Conservation (phyloP, 1,284 basidiomycete species). For the Mycena citricolor region DNA sequence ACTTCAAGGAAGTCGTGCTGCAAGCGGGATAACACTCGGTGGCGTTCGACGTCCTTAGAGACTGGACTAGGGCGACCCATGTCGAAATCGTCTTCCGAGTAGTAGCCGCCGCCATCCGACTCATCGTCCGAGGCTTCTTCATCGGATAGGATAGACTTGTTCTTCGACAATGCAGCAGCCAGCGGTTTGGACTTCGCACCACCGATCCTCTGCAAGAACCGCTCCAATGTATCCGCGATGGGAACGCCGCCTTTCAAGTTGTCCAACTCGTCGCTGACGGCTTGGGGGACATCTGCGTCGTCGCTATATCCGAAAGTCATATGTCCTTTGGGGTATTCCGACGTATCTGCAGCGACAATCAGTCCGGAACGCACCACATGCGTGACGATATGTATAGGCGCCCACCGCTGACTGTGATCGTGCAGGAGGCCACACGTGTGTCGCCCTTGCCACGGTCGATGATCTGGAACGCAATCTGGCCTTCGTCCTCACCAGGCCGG, state of each 20-base stretch:
- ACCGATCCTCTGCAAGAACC: constrained; percentile 33
- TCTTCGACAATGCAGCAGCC: constrained; percentile 30
- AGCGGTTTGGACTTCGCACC: constrained; percentile 23
- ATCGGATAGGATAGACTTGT: constrained; percentile 16
- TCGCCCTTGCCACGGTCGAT: constrained; percentile 28
- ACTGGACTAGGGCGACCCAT: neutral
- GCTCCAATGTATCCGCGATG: constrained; percentile 43
- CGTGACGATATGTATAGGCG: neutral
- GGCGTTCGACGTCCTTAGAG: neutral
- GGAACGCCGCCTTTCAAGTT: constrained; percentile 41
- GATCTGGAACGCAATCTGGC: constrained; percentile 50
- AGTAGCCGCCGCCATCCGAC: constrained; percentile 24
- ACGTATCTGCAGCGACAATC: too few relatives aligned
- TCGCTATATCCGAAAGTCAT: constrained; percentile 52
- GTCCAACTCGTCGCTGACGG: constrained; percentile 42
- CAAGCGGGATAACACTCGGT: constrained; percentile 3
- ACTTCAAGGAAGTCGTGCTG: constrained; percentile 50
- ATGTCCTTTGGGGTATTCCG: constrained; percentile 60
- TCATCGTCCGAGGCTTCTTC: too few relatives aligned
- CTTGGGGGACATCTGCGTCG: constrained; percentile 38
- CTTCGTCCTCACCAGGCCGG: constrained; percentile 60
- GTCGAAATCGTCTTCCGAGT: constrained; percentile 30
- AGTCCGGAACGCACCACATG: too few relatives aligned
- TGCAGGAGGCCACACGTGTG: constrained; percentile 38
- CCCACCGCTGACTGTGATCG: constrained; percentile 54